Percentiles rank a stretch among this genome's conserved stretches.
Evolutionary conservation across 257 asterid genomes (phyloP).

Genomic region (Anisodus acutangulus): DNA sequence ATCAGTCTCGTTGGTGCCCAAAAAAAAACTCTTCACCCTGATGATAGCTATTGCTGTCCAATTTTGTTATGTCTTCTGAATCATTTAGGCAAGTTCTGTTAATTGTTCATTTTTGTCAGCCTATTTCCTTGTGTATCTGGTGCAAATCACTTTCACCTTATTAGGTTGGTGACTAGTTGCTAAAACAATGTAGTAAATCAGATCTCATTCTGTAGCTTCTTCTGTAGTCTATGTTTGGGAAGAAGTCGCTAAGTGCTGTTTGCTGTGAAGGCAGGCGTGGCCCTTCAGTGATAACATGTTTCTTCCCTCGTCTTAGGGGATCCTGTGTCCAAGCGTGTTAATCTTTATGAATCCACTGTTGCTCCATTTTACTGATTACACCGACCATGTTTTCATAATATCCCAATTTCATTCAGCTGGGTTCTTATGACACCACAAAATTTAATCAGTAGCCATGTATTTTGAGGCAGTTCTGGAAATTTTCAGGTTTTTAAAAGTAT

Average conservation of each 20-base stretch:
- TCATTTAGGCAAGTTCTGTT: constrained; percentile 69
- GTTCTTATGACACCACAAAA: neutral
- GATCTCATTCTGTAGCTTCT: neutral
- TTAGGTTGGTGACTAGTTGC: neutral
- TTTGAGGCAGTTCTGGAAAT: neutral
- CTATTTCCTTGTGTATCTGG: neutral
- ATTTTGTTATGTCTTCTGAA: constrained; percentile 86
- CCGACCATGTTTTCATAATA: neutral
- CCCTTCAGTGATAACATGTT: neutral
- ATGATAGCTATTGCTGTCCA: constrained; percentile 83
- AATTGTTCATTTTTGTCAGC: neutral
- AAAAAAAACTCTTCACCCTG: constrained; percentile 85
- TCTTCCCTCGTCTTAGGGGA: constrained; percentile 2
- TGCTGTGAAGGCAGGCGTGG: neutral
- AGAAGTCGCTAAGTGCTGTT: neutral
- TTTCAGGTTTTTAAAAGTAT: neutral
- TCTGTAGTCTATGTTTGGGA: neutral
- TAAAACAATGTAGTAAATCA: neutral
- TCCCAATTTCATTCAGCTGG: neutral
- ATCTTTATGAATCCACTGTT: neutral
- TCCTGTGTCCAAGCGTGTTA: neutral
- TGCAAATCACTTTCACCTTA: neutral
- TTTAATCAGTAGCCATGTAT: neutral
- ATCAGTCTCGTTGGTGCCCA: constrained; percentile 89
- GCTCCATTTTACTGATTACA: neutral